phyloP scores from a whole-genome alignment of 352 stramenopile species.

The Pythium biforme region DNA sequence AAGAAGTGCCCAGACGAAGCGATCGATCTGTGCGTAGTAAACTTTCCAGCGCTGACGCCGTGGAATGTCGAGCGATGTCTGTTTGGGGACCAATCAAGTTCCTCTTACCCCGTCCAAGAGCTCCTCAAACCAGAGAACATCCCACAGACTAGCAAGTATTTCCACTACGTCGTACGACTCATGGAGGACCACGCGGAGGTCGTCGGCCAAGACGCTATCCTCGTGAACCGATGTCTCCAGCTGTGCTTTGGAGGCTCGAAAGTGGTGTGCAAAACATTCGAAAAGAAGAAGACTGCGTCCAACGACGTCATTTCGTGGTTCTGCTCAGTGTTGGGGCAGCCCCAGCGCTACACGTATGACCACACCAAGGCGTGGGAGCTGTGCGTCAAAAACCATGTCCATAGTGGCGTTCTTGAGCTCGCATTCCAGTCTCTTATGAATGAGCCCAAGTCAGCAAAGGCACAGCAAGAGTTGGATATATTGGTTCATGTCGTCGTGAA shows the following conservation, averaged over 20 bases:
- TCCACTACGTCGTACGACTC: slow-evolving; percentile 65
- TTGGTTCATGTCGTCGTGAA: slow-evolving; percentile 46
- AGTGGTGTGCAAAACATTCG: slow-evolving; percentile 56
- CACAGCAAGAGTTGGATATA: slow-evolving; percentile 40
- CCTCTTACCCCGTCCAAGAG: slow-evolving; percentile 25
- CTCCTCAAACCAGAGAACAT: slow-evolving; percentile 41
- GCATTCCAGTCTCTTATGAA: slow-evolving; percentile 20
- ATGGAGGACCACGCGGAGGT: slow-evolving; percentile 46
- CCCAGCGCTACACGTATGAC: slow-evolving; percentile 46
- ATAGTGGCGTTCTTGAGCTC: slow-evolving; percentile 53
- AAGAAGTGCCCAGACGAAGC: slow-evolving; percentile 75
- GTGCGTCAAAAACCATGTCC: slow-evolving; percentile 46
- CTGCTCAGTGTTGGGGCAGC: slow-evolving; percentile 46
- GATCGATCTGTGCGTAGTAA: slow-evolving; percentile 68
- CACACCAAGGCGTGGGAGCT: slow-evolving; percentile 56
- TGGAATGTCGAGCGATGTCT: slow-evolving; percentile 83
- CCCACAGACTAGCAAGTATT: slow-evolving; percentile 62
- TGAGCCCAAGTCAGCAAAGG: slow-evolving; percentile 15
- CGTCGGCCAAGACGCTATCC: slow-evolving; percentile 40
- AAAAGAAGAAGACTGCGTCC: slow-evolving; percentile 26
- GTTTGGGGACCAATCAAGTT: slow-evolving; percentile 57
- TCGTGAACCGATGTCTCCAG: slow-evolving; percentile 65
- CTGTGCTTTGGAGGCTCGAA: slow-evolving; percentile 53
- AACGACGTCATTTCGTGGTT: slow-evolving; percentile 36
- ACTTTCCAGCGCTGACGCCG: slow-evolving; percentile 68